Conservation (phyloP, 129 eudicot species). For the Flaveria trinervia region DNA sequence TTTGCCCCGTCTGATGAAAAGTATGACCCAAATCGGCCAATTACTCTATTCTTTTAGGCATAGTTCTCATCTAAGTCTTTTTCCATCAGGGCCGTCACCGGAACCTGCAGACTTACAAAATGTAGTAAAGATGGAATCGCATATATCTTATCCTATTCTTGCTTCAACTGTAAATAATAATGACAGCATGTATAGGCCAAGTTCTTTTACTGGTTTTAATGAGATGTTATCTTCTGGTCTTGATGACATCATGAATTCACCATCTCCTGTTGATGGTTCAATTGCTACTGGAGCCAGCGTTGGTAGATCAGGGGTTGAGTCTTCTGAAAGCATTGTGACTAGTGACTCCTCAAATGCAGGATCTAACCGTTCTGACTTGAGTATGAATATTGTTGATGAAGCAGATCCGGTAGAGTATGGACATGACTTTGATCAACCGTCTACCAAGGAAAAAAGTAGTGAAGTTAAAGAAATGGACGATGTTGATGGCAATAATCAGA, state of each 20-base stretch:
- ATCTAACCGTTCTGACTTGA: conserved; percentile 60
- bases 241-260: conserved; percentile 49
- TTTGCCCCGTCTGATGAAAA: conserved; percentile 7
- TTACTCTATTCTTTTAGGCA: neutral
- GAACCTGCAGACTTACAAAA: conserved; percentile 17
- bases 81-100: conserved; percentile 37
- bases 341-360: conserved; percentile 62
- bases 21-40: neutral
- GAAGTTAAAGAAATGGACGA: conserved; percentile 41
- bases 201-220: conserved; percentile 20
- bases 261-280: conserved; percentile 36
- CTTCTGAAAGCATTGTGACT: conserved; percentile 48
- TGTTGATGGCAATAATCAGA: conserved; percentile 45
- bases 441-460: conserved; percentile 38
- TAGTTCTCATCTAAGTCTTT: neutral
- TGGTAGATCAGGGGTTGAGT: conserved; percentile 37
- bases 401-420: conserved; percentile 60
- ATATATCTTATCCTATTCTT: conserved; percentile 36
- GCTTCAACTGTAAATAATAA: conserved; percentile 34
- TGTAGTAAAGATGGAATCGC: conserved; percentile 22
- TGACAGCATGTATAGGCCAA: conserved; percentile 34
- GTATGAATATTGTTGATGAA: conserved; percentile 63
- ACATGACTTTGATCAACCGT: conserved; percentile 47
- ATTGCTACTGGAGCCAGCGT: conserved; percentile 36
- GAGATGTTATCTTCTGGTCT: conserved; percentile 29